These are phyloP conservation scores for Solanum dulcamara DNA, from an alignment of 257 asterid genomes.

Conservation along the genomic window DNA sequence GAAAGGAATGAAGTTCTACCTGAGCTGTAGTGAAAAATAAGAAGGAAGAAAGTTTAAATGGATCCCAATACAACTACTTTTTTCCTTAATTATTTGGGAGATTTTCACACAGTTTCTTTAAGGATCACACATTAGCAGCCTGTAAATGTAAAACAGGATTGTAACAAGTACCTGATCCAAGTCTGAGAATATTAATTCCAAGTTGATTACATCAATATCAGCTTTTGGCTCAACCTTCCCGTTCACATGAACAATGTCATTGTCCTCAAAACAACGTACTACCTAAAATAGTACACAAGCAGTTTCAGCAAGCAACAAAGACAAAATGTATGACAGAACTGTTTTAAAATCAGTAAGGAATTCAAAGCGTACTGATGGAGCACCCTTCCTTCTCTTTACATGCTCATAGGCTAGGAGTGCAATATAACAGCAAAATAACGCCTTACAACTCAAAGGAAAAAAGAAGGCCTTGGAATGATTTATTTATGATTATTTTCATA, in stretches of 20 bases:
- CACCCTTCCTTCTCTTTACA: neutral
- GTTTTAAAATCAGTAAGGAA: neutral
- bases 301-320: neutral
- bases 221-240: slow-evolving; percentile 92
- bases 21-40: neutral
- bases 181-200: slow-evolving; percentile 91
- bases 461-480: neutral
- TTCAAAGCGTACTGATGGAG: neutral
- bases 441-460: neutral
- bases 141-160: neutral
- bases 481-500: neutral
- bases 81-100: neutral
- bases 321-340: neutral
- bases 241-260: slow-evolving; percentile 89
- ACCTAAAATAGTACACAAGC: slow-evolving; percentile 34
- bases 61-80: neutral
- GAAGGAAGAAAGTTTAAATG: neutral
- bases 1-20: neutral
- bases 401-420: neutral
- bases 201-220: slow-evolving; percentile 81
- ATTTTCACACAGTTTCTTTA: neutral
- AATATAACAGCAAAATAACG: neutral
- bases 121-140: neutral
- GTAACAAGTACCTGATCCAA: slow-evolving; percentile 67
- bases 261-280: slow-evolving; percentile 95